Base-by-base conservation (phyloP, 2,329 filamentous ascomycete species). In the Ramularia collo-cygni region DNA sequence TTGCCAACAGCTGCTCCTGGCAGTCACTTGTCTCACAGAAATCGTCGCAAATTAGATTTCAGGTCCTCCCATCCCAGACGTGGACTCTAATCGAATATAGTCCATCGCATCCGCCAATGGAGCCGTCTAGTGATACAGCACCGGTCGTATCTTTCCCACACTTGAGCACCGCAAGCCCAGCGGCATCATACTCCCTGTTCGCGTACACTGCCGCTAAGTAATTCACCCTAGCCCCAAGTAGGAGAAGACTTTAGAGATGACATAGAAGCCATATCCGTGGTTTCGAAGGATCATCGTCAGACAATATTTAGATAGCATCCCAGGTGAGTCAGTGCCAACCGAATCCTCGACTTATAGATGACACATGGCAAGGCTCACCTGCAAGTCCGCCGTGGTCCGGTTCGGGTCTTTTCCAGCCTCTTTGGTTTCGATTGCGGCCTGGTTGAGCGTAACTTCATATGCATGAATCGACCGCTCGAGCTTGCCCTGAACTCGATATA, bases 101-200 rank as follows among this genome's bases (percentile, higher is more conserved):
- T 18, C 30, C 30, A 33, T 33, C 30, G 30, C 30, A 33, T n/a
- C 30, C 8, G n/a, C 30, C 30, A 12, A 24, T 24, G 21, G 21
- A n/a, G n/a, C n/a, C 30, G 12, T 14, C 14, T 33, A 9, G 8
- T 33, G 15, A 6, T 15, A 16, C 30, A 16, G n/a, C 30, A 18
- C 16, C 18, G n/a, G 2, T 33, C 30, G 12, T 19, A n/a, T 17
- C 10, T 10, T 24, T 24, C 21, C 19, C 31, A 19, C 31, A 8
- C 19, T 33, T 16, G 16, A 33, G 31, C 19, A 33, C 16, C 7
- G 16, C 16, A 18, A 18, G 10, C n/a, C 16, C 16, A 33, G 17
- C 10, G n/a, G n/a, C n/a, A 16, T 8, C 15, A 19, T 33, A 33
- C 16, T 10, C 8, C 16, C 31, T 10, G 31, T 18, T n/a, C 8